phyloP scores from a whole-genome alignment of 192 early-diverging fungal species.

The Coemansia sp. region DNA sequence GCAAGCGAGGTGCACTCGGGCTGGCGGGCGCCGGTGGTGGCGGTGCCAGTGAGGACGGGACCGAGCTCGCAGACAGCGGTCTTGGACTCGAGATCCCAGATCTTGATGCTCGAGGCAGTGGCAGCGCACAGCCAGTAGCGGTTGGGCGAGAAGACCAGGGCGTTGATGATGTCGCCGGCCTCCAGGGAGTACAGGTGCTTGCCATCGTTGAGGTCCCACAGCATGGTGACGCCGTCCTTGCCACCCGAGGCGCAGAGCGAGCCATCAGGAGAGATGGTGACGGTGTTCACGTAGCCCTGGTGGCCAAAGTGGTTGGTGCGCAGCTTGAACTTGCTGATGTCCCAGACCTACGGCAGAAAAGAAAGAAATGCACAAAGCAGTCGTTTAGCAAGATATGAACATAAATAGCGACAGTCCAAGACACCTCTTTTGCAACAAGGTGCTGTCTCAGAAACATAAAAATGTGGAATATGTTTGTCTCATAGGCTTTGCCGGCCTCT shows the following conservation, averaged over 20 bases:
- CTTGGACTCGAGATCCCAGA: slow-evolving; percentile 99
- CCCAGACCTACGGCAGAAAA: slow-evolving; percentile 81
- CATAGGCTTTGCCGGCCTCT: slow-evolving; percentile 61
- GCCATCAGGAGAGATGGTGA: slow-evolving; percentile 99
- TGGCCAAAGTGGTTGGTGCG: slow-evolving; percentile 99
- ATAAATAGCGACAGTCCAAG: background rate
- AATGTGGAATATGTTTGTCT: slow-evolving; percentile 58
- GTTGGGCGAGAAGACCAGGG: slow-evolving; percentile 99
- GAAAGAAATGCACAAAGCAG: background rate
- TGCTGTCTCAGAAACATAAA: slow-evolving; percentile 36
- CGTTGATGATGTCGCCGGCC: slow-evolving; percentile 94
- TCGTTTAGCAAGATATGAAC: background rate
- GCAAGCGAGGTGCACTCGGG: slow-evolving; percentile 95
- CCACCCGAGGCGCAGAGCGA: slow-evolving; percentile 99
- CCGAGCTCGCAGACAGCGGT: slow-evolving; percentile 89
- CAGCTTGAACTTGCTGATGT: slow-evolving; percentile 97
- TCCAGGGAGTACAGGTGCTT: slow-evolving; percentile 99
- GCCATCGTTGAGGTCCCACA: slow-evolving; percentile 99
- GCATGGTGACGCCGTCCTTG: slow-evolving; percentile 98
- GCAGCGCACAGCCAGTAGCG: slow-evolving; percentile 99
- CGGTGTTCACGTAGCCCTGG: slow-evolving; percentile 96
- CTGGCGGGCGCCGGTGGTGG: slow-evolving; percentile 75
- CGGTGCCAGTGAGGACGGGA: slow-evolving; percentile 69
- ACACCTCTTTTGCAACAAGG: background rate
- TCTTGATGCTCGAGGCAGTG: slow-evolving; percentile 92